phyloP scores from a whole-genome alignment of 352 stramenopile genomes.

The Blastocystis hominis region DNA sequence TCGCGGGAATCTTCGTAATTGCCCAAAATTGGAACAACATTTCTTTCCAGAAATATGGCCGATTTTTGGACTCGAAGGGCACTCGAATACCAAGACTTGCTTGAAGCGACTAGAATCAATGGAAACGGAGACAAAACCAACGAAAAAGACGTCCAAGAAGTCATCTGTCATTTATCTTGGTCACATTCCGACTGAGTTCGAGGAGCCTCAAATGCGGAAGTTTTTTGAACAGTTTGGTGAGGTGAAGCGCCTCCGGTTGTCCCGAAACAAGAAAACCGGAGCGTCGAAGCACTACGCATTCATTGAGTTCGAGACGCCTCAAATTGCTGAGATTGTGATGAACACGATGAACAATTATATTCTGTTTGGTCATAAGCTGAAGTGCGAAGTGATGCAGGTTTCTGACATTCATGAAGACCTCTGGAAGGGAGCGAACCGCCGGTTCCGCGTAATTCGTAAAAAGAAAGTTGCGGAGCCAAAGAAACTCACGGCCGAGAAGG shows the following conservation, averaged over 20 bases:
- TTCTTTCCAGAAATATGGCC: background rate
- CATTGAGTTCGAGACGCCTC: constrained; percentile 81
- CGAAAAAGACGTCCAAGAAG: background rate
- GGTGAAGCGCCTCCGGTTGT: constrained; percentile 77
- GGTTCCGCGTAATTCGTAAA: constrained; percentile 65
- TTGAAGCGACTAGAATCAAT: background rate
- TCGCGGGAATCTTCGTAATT: background rate
- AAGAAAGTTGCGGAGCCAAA: constrained; percentile 65
- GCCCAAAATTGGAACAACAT: too few relatives aligned
- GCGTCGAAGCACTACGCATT: constrained; percentile 86
- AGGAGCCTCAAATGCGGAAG: constrained; percentile 82
- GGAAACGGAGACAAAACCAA: background rate
- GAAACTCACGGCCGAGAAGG: constrained; percentile 64
- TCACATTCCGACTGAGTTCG: constrained; percentile 83
- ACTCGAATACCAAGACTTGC: background rate
- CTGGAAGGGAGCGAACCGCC: constrained; percentile 75
- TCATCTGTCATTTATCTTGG: constrained; percentile 84
- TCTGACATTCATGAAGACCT: constrained; percentile 75
- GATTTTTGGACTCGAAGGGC: background rate
- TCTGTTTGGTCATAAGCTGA: constrained; percentile 80
- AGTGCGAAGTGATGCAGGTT: constrained; percentile 78
- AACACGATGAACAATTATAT: constrained; percentile 87
- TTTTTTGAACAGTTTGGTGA: constrained; percentile 90
- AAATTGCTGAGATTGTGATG: constrained; percentile 81
- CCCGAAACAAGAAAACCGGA: constrained; percentile 83